Percentiles rank a stretch among this genome's conserved stretches.
phyloP scores from a whole-genome alignment of 1,139 yeast species.

The Hansenula sp. region DNA sequence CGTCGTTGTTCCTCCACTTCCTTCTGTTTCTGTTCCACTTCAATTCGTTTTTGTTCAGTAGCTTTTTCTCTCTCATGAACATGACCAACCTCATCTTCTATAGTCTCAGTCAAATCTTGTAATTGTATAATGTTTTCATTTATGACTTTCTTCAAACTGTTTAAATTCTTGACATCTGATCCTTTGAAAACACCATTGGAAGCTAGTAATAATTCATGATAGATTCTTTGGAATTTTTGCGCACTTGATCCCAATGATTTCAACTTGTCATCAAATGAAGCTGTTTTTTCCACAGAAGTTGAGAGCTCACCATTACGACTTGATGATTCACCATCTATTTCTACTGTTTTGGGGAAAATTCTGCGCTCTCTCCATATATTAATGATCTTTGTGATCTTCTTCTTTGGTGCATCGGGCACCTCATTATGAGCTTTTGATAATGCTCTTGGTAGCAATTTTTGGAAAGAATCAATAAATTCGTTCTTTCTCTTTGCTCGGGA shows the following conservation, averaged over 20 bases:
- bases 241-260: conserved; percentile 14
- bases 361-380: conserved; percentile 73
- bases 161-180: conserved; percentile 6
- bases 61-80: conserved; percentile 2
- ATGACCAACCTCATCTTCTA: conserved; percentile 2
- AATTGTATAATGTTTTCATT: conserved; percentile 8
- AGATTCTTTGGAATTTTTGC: conserved; percentile 17
- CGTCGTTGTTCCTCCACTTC: conserved; percentile 10
- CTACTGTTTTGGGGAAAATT: conserved; percentile 44
- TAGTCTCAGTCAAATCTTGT: conserved; percentile 8
- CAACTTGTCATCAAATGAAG: conserved; percentile 15
- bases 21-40: conserved; percentile 28
- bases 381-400: conserved; percentile 61
- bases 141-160: conserved; percentile 7
- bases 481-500: conserved; percentile 61
- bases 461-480: conserved; percentile 60
- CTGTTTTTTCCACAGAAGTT: background rate
- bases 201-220: conserved; percentile 14
- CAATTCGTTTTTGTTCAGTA: conserved; percentile 3
- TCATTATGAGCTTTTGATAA: conserved; percentile 31
- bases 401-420: conserved; percentile 39
- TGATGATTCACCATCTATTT: conserved; percentile 37
- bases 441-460: conserved; percentile 39
- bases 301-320: conserved; percentile 29
- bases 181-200: conserved; percentile 15